Evolutionary conservation across 345 rosid species (phyloP).

Genomic region (Arabidopsis arenosa): DNA sequence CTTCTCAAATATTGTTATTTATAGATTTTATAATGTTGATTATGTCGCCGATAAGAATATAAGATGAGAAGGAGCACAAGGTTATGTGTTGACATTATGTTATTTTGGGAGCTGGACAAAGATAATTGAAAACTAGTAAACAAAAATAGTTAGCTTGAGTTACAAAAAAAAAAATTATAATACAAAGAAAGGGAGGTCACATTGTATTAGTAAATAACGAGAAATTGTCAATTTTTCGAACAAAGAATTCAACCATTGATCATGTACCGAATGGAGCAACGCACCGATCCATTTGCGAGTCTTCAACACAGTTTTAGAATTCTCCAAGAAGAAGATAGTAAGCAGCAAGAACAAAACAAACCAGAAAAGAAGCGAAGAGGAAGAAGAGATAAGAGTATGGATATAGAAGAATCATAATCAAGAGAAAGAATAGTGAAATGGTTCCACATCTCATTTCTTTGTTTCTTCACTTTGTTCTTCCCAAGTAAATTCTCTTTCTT

Average conservation of each 20-base stretch:
- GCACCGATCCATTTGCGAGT: not conserved
- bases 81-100: slow-evolving; percentile 15
- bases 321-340: slow-evolving; percentile 39
- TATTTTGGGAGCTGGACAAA: not conserved
- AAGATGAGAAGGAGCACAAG: slow-evolving; percentile 7
- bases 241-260: not conserved
- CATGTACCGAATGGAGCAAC: slow-evolving; percentile 1
- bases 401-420: slow-evolving; percentile 17
- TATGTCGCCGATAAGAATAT: not conserved
- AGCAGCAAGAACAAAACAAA: slow-evolving; percentile 21
- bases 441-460: slow-evolving; percentile 37
- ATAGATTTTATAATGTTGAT: not conserved
- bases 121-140: not conserved
- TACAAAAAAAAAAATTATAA: not conserved
- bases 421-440: slow-evolving; percentile 16
- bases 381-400: slow-evolving; percentile 34
- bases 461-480: not conserved
- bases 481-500: not conserved
- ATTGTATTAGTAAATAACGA: not conserved
- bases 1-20: too few species aligned
- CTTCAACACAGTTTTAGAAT: slow-evolving; percentile 10
- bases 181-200: not conserved
- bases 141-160: not conserved
- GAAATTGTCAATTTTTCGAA: not conserved
- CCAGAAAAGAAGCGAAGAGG: slow-evolving; percentile 18